These are phyloP conservation scores for Pythium rishiriense DNA, from an alignment of 352 stramenopile genomes.

Conservation along the genomic window DNA sequence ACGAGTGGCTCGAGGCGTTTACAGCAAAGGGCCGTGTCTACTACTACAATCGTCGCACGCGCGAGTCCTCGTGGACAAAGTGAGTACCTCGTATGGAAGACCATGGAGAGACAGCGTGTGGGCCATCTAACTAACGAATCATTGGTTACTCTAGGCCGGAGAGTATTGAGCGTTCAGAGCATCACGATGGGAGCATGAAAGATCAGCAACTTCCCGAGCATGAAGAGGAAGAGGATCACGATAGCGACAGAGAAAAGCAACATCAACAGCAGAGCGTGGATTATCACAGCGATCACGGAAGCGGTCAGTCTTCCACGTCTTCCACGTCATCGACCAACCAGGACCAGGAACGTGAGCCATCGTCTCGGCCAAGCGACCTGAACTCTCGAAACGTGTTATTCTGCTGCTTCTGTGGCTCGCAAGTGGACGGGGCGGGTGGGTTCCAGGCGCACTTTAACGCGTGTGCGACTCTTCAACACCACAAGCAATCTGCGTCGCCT, in stretches of 20 bases:
- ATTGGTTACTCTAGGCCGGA: slow-evolving; percentile 1
- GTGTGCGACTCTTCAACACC: slow-evolving; percentile 47
- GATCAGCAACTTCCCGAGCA: neutral
- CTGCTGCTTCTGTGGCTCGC: slow-evolving; percentile 73
- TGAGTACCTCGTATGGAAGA: slow-evolving; percentile 31
- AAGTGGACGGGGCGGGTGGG: slow-evolving; percentile 34
- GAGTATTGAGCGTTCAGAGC: neutral
- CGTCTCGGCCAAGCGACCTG: neutral
- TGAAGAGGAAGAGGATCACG: neutral
- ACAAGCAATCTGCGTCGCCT: slow-evolving; percentile 56
- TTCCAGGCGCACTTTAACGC: slow-evolving; percentile 47
- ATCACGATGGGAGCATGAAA: neutral
- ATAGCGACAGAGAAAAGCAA: neutral
- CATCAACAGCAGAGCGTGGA: neutral
- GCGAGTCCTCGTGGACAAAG: slow-evolving; percentile 86
- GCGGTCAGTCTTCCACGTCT: slow-evolving; percentile 21
- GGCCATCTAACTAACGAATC: neutral
- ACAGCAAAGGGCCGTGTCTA: slow-evolving; percentile 86
- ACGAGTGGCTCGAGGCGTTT: slow-evolving; percentile 83
- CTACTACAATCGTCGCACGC: slow-evolving; percentile 86
- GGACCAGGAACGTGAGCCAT: neutral
- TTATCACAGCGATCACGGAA: slow-evolving; percentile 3
- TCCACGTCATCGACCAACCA: slow-evolving; percentile 17
- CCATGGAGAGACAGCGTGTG: neutral
- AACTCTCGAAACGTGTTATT: slow-evolving; percentile 48